Percentiles rank a stretch among this genome's conserved stretches.
Evolutionary conservation across 169 alveolate species (phyloP).

Genomic region (Plasmodium sp.): DNA sequence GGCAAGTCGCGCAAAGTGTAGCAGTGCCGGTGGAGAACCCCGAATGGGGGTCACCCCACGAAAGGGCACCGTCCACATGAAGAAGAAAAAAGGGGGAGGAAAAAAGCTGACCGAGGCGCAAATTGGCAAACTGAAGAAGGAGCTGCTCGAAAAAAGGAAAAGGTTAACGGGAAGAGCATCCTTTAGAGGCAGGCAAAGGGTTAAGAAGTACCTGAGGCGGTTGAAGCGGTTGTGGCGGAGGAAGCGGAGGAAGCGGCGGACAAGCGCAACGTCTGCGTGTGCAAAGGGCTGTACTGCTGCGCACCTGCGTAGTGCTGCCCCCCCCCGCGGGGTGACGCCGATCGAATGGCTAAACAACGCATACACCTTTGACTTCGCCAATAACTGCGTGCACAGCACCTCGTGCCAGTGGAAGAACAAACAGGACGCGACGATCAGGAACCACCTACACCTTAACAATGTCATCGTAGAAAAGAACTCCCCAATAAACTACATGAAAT

Average conservation of each 20-base stretch:
- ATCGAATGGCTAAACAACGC: slow-evolving; percentile 64
- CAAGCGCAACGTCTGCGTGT: neutral
- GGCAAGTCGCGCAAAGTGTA: neutral
- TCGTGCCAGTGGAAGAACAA: slow-evolving; percentile 66
- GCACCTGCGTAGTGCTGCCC: neutral
- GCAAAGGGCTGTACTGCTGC: neutral
- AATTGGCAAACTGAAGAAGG: neutral
- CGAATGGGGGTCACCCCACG: neutral
- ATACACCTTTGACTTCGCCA: slow-evolving; percentile 45
- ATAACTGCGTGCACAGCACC: slow-evolving; percentile 44
- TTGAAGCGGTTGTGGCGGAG: neutral
- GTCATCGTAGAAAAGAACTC: slow-evolving; percentile 10
- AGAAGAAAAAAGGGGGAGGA: neutral
- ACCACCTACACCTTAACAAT: slow-evolving; percentile 45
- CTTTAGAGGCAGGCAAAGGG: neutral
- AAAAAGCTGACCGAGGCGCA: neutral
- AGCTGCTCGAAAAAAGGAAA: neutral
- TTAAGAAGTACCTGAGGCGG: slow-evolving; percentile 21
- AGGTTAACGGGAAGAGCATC: neutral
- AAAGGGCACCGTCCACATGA: neutral
- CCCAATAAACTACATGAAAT: slow-evolving; percentile 37
- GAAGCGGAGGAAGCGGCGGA: neutral
- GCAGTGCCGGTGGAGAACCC: neutral
- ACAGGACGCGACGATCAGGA: slow-evolving; percentile 60
- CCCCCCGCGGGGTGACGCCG: neutral